Evolutionary conservation across 306 rosid genomes (phyloP).

Genomic region (Betula pendula): DNA sequence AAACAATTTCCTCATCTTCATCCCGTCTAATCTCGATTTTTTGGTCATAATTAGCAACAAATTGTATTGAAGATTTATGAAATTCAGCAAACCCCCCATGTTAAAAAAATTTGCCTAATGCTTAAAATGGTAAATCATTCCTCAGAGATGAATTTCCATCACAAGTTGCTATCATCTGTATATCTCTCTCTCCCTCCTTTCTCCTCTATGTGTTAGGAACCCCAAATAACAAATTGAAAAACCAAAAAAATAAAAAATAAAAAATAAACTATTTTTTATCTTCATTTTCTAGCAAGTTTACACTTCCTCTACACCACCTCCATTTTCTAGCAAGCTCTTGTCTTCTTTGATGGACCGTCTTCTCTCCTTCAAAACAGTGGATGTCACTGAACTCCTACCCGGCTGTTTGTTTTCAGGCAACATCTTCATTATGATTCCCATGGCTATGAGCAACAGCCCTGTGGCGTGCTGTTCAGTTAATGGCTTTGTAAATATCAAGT

Average conservation of each 20-base stretch:
- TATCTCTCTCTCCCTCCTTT: neutral
- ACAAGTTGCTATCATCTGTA: neutral
- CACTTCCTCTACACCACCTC: constrained; percentile 22
- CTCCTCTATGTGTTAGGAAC: neutral
- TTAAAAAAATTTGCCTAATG: neutral
- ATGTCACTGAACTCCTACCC: neutral
- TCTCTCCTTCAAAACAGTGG: constrained; percentile 12
- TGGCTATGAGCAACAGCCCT: constrained; percentile 53
- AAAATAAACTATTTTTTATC: neutral
- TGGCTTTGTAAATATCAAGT: constrained; percentile 68
- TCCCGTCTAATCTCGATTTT: neutral
- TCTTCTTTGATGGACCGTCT: constrained; percentile 17
- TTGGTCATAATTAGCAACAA: neutral
- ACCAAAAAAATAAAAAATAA: neutral
- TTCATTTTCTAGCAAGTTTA: too few species aligned
- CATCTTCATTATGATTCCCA: constrained; percentile 60
- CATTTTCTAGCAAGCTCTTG: neutral
- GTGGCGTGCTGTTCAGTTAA: constrained; percentile 63
- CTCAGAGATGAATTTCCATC: neutral
- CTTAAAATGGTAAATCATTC: neutral
- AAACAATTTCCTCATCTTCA: neutral
- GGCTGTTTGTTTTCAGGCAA: constrained; percentile 40
- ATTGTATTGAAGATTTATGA: neutral
- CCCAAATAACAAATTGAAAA: neutral
- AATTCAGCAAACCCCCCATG: neutral